A percentile compares a stretch with the other conserved stretches of the same genome.
Conservation (phyloP, 2,329 filamentous ascomycete genomes). For the Clonostachys sp. region DNA sequence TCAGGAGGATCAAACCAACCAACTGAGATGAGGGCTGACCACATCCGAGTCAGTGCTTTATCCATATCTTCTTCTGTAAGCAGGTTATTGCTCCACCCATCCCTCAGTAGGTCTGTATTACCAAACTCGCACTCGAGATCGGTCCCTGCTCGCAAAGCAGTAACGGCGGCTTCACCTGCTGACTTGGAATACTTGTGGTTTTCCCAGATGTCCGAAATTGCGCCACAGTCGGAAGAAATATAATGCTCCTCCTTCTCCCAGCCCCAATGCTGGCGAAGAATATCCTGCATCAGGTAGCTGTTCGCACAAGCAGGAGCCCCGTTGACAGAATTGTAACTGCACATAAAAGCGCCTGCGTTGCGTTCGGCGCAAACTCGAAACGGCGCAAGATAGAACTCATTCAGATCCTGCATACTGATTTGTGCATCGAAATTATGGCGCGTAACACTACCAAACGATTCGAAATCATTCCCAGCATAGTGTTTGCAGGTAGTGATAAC, state of each 20-base stretch:
- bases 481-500: conserved; percentile 54
- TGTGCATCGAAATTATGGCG: conserved; percentile 49
- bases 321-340: conserved; percentile 59
- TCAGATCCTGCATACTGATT: conserved; percentile 54
- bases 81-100: conserved; percentile 23
- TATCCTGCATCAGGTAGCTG: conserved; percentile 54
- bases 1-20: conserved; percentile 52
- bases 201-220: conserved; percentile 52
- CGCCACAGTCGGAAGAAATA: conserved; percentile 62
- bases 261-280: conserved; percentile 62
- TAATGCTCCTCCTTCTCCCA: conserved; percentile 59
- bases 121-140: conserved; percentile 21
- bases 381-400: conserved; percentile 61
- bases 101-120: too few species aligned
- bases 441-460: conserved; percentile 25
- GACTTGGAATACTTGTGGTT: conserved; percentile 31
- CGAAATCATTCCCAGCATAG: conserved; percentile 51
- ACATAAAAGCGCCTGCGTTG: conserved; percentile 52
- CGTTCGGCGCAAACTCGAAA: conserved; percentile 59
- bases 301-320: conserved; percentile 62
- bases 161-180: conserved; percentile 23
- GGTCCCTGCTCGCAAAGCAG: conserved; percentile 24
- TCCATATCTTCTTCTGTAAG: conserved; percentile 14
- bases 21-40: conserved; percentile 46
- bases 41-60: conserved; percentile 31